Base-by-base conservation (phyloP, 2,329 filamentous ascomycete genomes). In the Paecilomyces dactylethromorphus region DNA sequence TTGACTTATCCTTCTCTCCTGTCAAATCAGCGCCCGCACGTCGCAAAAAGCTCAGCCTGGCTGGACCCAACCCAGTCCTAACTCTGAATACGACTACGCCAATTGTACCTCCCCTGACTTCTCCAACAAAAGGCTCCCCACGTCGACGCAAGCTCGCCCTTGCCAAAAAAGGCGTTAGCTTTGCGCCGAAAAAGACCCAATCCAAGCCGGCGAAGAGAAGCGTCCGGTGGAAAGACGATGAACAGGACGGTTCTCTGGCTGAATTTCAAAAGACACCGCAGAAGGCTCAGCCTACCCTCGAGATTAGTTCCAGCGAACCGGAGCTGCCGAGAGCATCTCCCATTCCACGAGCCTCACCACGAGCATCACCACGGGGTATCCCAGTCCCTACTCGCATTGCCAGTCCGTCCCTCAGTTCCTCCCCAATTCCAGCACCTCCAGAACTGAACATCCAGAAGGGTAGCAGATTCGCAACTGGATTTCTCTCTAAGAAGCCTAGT, bases 211-310 rank as follows among this genome's bases (percentile, higher is more conserved):
- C 84, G 10, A 91, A 91, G 74, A 85, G 92, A 60, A 87, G 83
- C 53, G 93, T 99, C 5, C 85, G 93, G 63, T 99, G 94, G 94
- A 87, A 91, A 59, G 92, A 96, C 68, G 94, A 97, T 67, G 91
- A 88, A 1, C 89, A 95, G 69, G 86, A 93, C 56, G 92, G 92
- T 24, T 87, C 88, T 0, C 78, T 97, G 58, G 92, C 90, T 11
- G 94, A 97, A 71, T 97, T 93, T 70, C 90, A 93, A 69, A 91
- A 91, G 76, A 97, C 93, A 2, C 93, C 94, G 0, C 84, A 92
- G 72, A 89, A 87, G 69, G 74, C 82, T 8, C 79, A 84, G 15
- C 79, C 80, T 1, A 83, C 84, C 0, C 84, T 86, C 6, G 83
- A 86, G 55, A 74, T 74, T 24, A 84, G 83, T 15, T 81, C 82